phyloP scores from a whole-genome alignment of 371 early-diverging fungal genomes.

The Apophysomyces sp. region DNA sequence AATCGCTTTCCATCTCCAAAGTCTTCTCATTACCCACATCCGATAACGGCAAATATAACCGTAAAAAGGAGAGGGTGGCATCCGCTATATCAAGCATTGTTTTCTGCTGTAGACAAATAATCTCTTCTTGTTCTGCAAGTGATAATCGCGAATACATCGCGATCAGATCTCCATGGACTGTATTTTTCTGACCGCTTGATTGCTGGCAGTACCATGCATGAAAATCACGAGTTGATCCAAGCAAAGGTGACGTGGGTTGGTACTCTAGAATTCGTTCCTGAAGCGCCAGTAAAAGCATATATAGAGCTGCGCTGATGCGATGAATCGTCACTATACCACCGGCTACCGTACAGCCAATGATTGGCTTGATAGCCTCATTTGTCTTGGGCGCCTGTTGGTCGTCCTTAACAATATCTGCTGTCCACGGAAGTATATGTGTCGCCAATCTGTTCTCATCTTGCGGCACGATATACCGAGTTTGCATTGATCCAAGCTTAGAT shows the following conservation, averaged over 20 bases:
- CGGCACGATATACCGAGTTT: slow-evolving; percentile 8
- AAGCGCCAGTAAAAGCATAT: slow-evolving; percentile 11
- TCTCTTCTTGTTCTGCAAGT: not conserved
- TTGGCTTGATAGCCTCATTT: slow-evolving; percentile 13
- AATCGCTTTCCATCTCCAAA: not conserved
- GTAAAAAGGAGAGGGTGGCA: not conserved
- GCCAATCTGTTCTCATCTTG: not conserved
- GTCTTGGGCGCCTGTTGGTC: not conserved
- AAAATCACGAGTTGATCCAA: slow-evolving; percentile 29
- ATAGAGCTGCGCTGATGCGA: slow-evolving; percentile 18
- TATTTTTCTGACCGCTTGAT: slow-evolving; percentile 16
- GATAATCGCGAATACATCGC: slow-evolving; percentile 9
- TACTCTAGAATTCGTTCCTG: slow-evolving; percentile 20
- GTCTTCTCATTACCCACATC: not conserved
- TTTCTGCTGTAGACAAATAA: not conserved
- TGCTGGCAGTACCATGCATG: slow-evolving; percentile 23
- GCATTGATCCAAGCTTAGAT: slow-evolving; percentile 18
- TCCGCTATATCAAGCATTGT: not conserved
- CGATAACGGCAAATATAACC: not conserved
- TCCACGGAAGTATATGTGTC: slow-evolving; percentile 24
- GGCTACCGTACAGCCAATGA: slow-evolving; percentile 29
- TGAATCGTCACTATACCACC: slow-evolving; percentile 30
- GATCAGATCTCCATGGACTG: slow-evolving; percentile 33
- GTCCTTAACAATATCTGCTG: not conserved
- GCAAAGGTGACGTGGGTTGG: slow-evolving; percentile 16